Percentiles rank a stretch among this genome's conserved stretches.
phyloP scores from a whole-genome alignment of 2,329 filamentous ascomycete genomes.

The Mycocentrospora acerina region DNA sequence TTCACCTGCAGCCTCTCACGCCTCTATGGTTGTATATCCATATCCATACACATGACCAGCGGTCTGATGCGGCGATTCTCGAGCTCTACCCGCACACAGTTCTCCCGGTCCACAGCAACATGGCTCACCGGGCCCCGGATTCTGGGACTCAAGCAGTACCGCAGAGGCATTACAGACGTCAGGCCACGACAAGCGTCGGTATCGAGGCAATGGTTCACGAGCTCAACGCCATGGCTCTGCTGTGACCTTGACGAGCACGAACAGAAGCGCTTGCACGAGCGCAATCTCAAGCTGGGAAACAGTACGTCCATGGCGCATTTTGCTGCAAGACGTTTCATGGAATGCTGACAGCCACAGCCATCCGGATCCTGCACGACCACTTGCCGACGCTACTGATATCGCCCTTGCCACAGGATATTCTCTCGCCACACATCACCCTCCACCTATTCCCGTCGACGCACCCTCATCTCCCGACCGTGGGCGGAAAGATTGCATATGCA shows the following conservation, averaged over 20 bases:
- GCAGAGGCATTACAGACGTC: conserved; percentile 35
- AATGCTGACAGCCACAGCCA: conserved; percentile 46
- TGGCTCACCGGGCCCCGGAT: conserved; percentile 29
- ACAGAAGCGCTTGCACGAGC: conserved; percentile 57
- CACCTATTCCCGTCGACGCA: conserved; percentile 73
- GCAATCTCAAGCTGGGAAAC: conserved; percentile 62
- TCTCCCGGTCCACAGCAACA: conserved; percentile 18
- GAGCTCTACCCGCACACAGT: conserved; percentile 43
- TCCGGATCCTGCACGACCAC: conserved; percentile 62
- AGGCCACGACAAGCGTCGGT: conserved; percentile 33
- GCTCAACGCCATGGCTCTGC: conserved; percentile 34
- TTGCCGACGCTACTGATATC: conserved; percentile 63
- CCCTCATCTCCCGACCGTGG: conserved; percentile 87
- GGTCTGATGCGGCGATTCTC: conserved; percentile 51
- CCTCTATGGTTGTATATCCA: conserved; percentile 33
- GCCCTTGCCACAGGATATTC: conserved; percentile 62
- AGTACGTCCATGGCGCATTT: conserved; percentile 45
- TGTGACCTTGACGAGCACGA: conserved; percentile 36
- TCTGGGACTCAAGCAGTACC: conserved; percentile 36
- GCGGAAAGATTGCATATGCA: conserved; percentile 84
- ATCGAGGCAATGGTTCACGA: conserved; percentile 49
- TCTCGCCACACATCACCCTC: conserved; percentile 62
- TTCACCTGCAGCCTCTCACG: conserved; percentile 7
- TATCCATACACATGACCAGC: conserved; percentile 43
- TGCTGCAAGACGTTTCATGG: not conserved